Base-by-base conservation (phyloP, 78 protist genomes). In the Andalucia godoyi region DNA sequence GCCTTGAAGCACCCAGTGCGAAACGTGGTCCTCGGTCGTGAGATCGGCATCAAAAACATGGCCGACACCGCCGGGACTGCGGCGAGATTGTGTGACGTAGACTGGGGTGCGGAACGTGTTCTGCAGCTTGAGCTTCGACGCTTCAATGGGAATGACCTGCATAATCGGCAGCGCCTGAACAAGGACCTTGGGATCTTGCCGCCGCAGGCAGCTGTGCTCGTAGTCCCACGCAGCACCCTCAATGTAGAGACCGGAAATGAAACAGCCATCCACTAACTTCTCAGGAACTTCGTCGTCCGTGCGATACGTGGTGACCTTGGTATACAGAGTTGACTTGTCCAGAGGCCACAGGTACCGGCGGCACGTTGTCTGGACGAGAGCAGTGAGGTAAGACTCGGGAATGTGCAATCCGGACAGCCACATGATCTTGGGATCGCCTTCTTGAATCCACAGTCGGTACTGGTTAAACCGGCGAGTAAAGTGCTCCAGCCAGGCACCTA, bases 321-420 rank as follows among this genome's bases (percentile, higher is more conserved):
- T 80, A 64, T 42, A 81, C 33, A 81, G 54, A 0, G 83, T 70
- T 18, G 80, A 39, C 68, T 73, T 64, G 78, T 92, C 97, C 2
- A 92, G 82, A 8, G 97, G 82, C 97, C 97, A 92, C 29, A 36
- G 51, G 59, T 85, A 75, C 29, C 17, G 1, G 7, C 93, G 80
- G 78, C 95, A 86, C 25, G 93, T 77, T 21, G 82, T 79, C 70
- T 92, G 97, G 27, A 92, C 84, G 33, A 86, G 70, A 5, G 97
- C 93, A 18, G 89, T 72, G 15, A 88, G 66, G 74, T 72, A 88
- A 8, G 94, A 58, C 55, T 89, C 92, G 0, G 97, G 97, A 18
- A 92, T 50, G 74, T 83, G 85, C 29, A 92, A 80, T 10, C 95
- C 94, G 1, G 92, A 63, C 47, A 92, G 87, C 95, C 94, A 88